Percentiles rank a stretch among this genome's conserved stretches.
Conservation (phyloP, 2,329 filamentous ascomycete species). For the Penicillium sumatraense region DNA sequence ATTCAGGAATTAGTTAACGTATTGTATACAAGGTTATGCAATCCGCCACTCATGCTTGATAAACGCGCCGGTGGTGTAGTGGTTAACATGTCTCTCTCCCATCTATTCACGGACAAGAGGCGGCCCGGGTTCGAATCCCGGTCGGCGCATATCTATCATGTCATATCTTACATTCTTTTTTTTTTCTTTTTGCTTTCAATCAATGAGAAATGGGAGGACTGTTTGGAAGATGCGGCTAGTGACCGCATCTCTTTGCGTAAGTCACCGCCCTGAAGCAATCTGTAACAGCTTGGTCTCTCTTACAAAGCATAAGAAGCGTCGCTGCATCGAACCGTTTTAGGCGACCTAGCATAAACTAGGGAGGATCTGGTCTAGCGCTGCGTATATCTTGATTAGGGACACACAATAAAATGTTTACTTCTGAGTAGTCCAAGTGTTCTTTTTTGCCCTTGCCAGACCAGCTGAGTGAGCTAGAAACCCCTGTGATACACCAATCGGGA, state of each 20-base stretch:
- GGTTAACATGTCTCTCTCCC: not conserved
- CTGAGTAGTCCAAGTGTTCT: no score
- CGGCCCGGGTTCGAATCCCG: conserved; percentile 27
- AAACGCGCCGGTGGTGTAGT: not conserved
- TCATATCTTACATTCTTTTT: no score
- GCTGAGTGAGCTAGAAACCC: no score
- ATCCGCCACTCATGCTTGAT: not conserved
- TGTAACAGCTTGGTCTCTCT: no score
- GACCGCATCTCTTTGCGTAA: no score
- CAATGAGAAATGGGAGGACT: no score
- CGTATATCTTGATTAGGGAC: not conserved
- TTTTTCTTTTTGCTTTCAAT: no score
- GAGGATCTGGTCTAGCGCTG: not conserved
- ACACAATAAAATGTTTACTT: no score
- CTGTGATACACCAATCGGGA: not conserved
- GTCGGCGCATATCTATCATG: conserved; percentile 6
- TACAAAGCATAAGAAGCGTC: not conserved
- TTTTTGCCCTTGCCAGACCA: no score
- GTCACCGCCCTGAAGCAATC: no score
- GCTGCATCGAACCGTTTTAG: not conserved
- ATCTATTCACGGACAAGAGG: conserved; percentile 6
- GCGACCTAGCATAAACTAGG: not conserved
- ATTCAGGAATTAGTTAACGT: not conserved
- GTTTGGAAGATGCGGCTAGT: no score
- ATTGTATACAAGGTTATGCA: not conserved